Percentiles rank a stretch among this genome's conserved stretches.
Evolutionary conservation across 805 yeast genomes (phyloP).

Genomic region (Yarrowia keelungensis): DNA sequence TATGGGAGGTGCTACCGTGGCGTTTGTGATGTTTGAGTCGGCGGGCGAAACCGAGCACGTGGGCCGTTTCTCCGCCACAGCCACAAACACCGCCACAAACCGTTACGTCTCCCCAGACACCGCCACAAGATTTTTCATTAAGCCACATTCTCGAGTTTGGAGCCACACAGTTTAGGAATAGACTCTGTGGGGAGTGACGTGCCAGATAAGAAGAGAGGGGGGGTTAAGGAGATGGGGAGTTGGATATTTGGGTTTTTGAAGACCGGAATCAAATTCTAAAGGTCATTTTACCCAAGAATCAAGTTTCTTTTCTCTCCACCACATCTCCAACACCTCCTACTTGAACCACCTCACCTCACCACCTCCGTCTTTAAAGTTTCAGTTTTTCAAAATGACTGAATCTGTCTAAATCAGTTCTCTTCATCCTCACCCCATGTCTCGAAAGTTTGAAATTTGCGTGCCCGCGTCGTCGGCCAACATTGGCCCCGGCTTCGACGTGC

Average conservation of each 20-base stretch:
- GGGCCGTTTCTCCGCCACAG: neutral
- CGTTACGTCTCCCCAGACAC: neutral
- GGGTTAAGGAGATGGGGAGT: neutral
- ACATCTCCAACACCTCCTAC: neutral
- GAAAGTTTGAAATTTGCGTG: constrained; percentile 69
- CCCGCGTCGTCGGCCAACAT: constrained; percentile 98
- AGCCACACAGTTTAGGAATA: neutral
- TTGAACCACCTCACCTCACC: no score
- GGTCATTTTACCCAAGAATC: no score
- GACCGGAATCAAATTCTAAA: no score
- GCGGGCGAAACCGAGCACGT: no score
- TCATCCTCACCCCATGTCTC: constrained; percentile 50
- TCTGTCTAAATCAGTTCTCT: no score
- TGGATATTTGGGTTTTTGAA: no score
- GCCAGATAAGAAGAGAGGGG: neutral
- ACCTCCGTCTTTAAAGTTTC: neutral
- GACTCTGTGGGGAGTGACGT: neutral
- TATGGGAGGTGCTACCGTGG: no score
- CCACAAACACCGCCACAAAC: constrained; percentile 16
- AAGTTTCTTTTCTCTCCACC: neutral
- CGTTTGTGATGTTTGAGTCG: no score
- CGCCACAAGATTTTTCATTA: constrained; percentile 12
- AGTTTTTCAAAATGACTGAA: constrained; percentile 1
- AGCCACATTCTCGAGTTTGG: no score
- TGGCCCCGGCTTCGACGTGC: constrained; percentile 97